Evolutionary conservation across 2,329 filamentous ascomycete species (phyloP).

Genomic region (Diaporthe sp.): DNA sequence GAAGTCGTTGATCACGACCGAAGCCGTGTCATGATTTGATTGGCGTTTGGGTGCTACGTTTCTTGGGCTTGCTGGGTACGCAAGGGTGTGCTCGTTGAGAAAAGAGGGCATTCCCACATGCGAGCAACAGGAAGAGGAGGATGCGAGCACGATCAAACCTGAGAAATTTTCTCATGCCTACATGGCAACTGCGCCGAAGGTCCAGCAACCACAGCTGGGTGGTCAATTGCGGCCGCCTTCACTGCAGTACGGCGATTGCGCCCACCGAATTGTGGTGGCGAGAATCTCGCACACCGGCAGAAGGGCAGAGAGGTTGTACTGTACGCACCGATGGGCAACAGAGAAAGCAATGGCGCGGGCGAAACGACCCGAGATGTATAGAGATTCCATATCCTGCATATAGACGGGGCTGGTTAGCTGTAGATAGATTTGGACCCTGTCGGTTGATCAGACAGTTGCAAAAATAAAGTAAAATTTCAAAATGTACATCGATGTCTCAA

Average conservation of each 20-base stretch:
- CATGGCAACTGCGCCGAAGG: not conserved
- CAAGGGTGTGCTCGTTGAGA: not conserved
- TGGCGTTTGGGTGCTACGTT: conserved; percentile 14
- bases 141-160: not conserved
- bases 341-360: not conserved
- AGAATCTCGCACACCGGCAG: not conserved
- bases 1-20: not conserved
- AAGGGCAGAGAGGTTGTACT: not conserved
- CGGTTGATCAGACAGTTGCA: conserved; percentile 25
- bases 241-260: no score
- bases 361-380: conserved; percentile 19
- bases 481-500: not conserved
- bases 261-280: not conserved
- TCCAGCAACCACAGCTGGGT: not conserved
- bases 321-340: not conserved
- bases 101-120: not conserved
- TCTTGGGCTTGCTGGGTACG: not conserved
- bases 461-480: conserved; percentile 36
- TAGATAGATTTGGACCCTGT: conserved; percentile 31
- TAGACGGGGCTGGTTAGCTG: conserved; percentile 29
- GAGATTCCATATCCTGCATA: conserved; percentile 24
- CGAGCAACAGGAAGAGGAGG: not conserved
- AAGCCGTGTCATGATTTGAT: not conserved
- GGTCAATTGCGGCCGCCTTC: not conserved
- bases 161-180: not conserved